Evolutionary conservation across 179 eudicot species (phyloP).

Genomic region (Camellia oleifera): DNA sequence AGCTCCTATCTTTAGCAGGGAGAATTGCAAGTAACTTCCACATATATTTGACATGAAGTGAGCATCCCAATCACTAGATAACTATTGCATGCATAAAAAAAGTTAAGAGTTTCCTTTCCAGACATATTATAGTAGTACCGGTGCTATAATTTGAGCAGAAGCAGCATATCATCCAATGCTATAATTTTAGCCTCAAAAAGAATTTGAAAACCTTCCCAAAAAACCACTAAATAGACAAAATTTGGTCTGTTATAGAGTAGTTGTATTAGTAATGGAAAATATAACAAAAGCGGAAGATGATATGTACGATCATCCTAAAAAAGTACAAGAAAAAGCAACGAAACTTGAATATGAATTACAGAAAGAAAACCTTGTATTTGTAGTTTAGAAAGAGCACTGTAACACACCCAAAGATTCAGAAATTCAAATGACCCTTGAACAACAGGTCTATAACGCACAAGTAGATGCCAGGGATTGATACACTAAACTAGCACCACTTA

Average conservation of each 20-base stretch:
- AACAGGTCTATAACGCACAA: neutral
- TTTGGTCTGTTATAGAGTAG: neutral
- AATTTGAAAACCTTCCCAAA: neutral
- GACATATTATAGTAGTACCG: neutral
- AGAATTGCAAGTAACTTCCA: neutral
- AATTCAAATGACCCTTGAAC: neutral
- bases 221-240: neutral
- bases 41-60: neutral
- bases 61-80: neutral
- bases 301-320: neutral
- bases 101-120: neutral
- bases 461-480: neutral
- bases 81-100: neutral
- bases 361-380: neutral
- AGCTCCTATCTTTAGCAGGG: neutral
- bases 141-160: neutral
- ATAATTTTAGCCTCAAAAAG: neutral
- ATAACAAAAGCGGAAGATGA: neutral
- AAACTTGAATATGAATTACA: neutral
- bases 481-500: slow-evolving; percentile 26
- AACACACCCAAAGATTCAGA: neutral
- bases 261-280: neutral
- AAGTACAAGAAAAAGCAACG: neutral
- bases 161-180: neutral
- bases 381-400: neutral